Conservation (phyloP, 306 rosid genomes). For the Spatholobus suberectus region DNA sequence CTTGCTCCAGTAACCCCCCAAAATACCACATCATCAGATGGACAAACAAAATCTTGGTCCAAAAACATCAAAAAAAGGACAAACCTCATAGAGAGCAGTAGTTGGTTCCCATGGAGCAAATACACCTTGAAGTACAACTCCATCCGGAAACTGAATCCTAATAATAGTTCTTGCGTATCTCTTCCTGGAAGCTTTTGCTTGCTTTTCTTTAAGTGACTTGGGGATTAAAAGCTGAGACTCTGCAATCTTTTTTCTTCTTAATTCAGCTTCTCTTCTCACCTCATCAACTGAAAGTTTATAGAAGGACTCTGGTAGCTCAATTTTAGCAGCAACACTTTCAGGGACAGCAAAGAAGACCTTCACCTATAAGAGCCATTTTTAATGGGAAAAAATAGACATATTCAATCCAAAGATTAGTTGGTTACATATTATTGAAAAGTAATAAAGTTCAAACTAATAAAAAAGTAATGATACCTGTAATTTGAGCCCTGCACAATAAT, state of each 20-base stretch:
- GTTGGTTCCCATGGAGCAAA: constrained; percentile 88
- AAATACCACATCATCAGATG: constrained; percentile 5
- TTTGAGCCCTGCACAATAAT: constrained; percentile 5
- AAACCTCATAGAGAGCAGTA: constrained; percentile 78
- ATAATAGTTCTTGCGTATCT: constrained; percentile 72
- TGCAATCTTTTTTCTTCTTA: constrained; percentile 84
- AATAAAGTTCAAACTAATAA: constrained; percentile 29
- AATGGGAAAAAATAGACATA: constrained; percentile 19
- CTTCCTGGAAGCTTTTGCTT: constrained; percentile 76
- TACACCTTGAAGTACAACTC: constrained; percentile 88
- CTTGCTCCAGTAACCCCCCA: constrained; percentile 2
- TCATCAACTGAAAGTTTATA: constrained; percentile 74
- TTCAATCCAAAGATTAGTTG: background rate
- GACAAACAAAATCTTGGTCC: background rate
- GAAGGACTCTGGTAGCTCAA: constrained; percentile 89
- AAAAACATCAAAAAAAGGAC: constrained; percentile 33
- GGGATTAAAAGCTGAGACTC: constrained; percentile 96
- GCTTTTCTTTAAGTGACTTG: constrained; percentile 84
- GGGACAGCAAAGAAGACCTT: constrained; percentile 95
- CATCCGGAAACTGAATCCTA: constrained; percentile 93
- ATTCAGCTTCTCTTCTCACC: constrained; percentile 87
- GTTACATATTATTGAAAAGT: background rate
- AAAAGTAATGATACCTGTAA: constrained; percentile 13
- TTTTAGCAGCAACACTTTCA: constrained; percentile 82
- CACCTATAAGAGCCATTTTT: constrained; percentile 51